Evolutionary conservation across 108 stramenopile genomes (phyloP), one percentile per base, ranked within the genome.

Genomic region (Stephanodiscus triporus): DNA sequence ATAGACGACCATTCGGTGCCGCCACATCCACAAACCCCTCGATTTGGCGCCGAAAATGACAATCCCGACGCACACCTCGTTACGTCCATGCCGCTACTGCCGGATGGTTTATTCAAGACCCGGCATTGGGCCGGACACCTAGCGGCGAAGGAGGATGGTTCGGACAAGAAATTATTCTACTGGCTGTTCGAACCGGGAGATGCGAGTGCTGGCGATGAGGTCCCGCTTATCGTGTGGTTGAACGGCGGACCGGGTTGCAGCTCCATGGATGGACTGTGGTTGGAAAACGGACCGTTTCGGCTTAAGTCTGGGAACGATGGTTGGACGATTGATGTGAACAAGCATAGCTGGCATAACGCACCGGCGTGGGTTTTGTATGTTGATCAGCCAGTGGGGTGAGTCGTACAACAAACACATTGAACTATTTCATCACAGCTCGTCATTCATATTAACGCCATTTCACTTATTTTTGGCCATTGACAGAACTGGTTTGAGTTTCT

Each of bases 201-300:
- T 23, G 61, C 22, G 2, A 65, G 57, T 9, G 56, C 81, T 20
- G 81, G 82, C n/a, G 64, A 71, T 26, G 80, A 88, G 10, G 89
- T 87, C 47, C 97, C 96, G 6, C 76, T 98, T 9, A 63, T 98
- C 14, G 93, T 98, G 42, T 98, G 98, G 98, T 75, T 96, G 27
- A 95, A 95, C 60, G 84, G 83, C 3, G 78, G 88, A 7, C 94
- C 95, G 34, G 98, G 96, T 22, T 98, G 98, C 65, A 88, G 86
- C 47, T 90, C 88, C 51, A 97, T 97, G 96, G 97, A 98, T 74
- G 98, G 98, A 27, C 73, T 98, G 43, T 98, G 91, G 82, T 68
- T 97, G n/a, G 98, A 98, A 72, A 95, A 97, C 77, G 98, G 98
- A 3, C 98, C 98, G 0, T 92, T 97, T 61, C 88, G 93, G 24